Conservation (phyloP, 208 protist species). For the Crithidia brevicula region DNA sequence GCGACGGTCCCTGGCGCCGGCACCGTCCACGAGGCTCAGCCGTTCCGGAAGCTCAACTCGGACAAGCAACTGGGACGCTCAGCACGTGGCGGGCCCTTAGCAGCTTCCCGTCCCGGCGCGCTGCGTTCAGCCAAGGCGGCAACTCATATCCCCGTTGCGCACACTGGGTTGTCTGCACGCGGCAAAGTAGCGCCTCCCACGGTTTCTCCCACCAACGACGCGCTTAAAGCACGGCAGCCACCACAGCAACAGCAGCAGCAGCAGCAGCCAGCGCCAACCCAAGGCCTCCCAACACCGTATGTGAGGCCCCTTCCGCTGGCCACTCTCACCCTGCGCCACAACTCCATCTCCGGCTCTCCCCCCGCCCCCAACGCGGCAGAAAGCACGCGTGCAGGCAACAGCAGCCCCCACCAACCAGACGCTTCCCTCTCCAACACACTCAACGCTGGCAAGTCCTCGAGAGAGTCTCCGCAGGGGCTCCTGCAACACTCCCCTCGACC, state of each 20-base stretch:
- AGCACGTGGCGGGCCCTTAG: background rate
- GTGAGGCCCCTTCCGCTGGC: constrained; percentile 27
- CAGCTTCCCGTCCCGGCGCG: background rate
- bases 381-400: background rate
- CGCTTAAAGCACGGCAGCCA: background rate
- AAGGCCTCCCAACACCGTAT: constrained; percentile 1
- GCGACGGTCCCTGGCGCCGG: too few species aligned
- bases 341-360: background rate
- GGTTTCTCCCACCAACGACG: background rate
- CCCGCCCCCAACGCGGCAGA: background rate
- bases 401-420: background rate
- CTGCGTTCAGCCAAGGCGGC: background rate
- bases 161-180: constrained; percentile 3
- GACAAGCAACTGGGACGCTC: background rate
- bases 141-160: too few species aligned
- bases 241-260: background rate
- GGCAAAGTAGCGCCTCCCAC: background rate
- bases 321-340: background rate
- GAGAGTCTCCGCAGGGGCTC: background rate
- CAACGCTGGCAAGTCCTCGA: background rate
- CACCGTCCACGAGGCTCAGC: background rate
- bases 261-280: background rate
- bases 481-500: background rate
- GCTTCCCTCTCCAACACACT: background rate
- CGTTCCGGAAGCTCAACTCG: background rate